Conservation (phyloP, 2,329 filamentous ascomycete genomes). For the Pseudonectria foliicola region DNA sequence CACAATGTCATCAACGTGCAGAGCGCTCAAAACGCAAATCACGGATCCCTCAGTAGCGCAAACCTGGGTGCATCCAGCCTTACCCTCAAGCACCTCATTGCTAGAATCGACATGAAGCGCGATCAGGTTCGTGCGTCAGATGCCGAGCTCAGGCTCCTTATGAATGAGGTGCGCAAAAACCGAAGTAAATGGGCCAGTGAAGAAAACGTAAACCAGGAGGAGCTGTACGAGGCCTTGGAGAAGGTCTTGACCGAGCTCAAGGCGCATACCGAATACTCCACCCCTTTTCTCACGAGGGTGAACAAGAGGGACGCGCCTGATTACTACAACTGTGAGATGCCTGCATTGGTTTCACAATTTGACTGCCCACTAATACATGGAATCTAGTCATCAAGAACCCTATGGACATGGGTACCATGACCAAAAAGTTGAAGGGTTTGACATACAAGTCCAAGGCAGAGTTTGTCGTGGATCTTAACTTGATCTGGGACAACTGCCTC, state of each 20-base stretch:
- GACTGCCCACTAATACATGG: conserved; percentile 16
- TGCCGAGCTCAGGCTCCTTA: conserved; percentile 81
- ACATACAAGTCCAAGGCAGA: conserved; percentile 86
- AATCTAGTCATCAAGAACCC: conserved; percentile 79
- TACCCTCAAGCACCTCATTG: conserved; percentile 94
- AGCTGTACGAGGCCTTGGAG: conserved; percentile 92
- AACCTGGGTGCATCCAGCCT: conserved; percentile 94
- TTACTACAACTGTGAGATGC: conserved; percentile 74
- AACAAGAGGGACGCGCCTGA: conserved; percentile 97
- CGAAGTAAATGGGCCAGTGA: conserved; percentile 98
- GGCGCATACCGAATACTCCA: conserved; percentile 93
- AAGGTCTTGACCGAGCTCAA: conserved; percentile 97
- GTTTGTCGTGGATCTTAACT: conserved; percentile 84
- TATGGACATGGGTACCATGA: conserved; percentile 97
- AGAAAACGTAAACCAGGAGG: conserved; percentile 94
- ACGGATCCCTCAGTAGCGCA: conserved; percentile 84
- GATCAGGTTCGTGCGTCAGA: conserved; percentile 87
- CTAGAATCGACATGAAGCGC: conserved; percentile 87
- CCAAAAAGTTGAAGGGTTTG: conserved; percentile 84
- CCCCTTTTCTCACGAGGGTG: conserved; percentile 88
- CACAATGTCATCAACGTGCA: conserved; percentile 47
- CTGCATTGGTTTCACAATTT: neutral
- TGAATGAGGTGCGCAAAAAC: conserved; percentile 97
- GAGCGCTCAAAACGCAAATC: conserved; percentile 53
- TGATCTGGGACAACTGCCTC: conserved; percentile 96